These are phyloP conservation scores for Coemansia sp. DNA, from an alignment of 192 early-diverging fungal species.

Conservation along the genomic window DNA sequence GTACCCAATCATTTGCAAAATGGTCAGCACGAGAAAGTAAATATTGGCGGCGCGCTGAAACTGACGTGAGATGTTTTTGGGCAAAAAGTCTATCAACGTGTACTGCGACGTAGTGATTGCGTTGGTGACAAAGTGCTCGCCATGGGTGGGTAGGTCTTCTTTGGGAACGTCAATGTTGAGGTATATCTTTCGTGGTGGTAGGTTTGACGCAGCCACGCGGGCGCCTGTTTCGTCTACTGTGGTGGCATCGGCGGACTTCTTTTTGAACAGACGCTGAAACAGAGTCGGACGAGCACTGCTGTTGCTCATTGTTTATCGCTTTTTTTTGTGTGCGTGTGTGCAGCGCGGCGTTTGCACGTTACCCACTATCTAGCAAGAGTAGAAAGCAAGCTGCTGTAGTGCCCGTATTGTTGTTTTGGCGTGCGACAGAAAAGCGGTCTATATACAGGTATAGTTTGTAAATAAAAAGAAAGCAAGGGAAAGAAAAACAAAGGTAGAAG, in stretches of 20 bases:
- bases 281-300: slow-evolving; percentile 9
- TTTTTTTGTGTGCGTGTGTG: too few species aligned
- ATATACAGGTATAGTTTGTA: too few species aligned
- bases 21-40: slow-evolving; percentile 73
- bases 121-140: slow-evolving; percentile 68
- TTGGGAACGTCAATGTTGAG: slow-evolving; percentile 62
- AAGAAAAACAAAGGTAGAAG: too few species aligned
- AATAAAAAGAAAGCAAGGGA: too few species aligned
- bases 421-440: too few species aligned
- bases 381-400: too few species aligned
- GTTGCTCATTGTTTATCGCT: too few species aligned
- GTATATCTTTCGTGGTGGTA: slow-evolving; percentile 52
- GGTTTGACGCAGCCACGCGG: slow-evolving; percentile 24
- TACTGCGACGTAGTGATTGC: slow-evolving; percentile 90
- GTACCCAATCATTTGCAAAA: slow-evolving; percentile 69
- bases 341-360: too few species aligned
- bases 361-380: too few species aligned
- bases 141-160: slow-evolving; percentile 53
- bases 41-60: slow-evolving; percentile 80
- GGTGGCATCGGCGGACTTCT: slow-evolving; percentile 11
- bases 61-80: slow-evolving; percentile 90
- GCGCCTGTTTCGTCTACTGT: slow-evolving; percentile 8
- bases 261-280: slow-evolving; percentile 18
- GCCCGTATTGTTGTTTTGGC: too few species aligned
- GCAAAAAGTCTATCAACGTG: slow-evolving; percentile 77